Conservation (phyloP, 2,329 filamentous ascomycete species). For the Xylariales sp. region DNA sequence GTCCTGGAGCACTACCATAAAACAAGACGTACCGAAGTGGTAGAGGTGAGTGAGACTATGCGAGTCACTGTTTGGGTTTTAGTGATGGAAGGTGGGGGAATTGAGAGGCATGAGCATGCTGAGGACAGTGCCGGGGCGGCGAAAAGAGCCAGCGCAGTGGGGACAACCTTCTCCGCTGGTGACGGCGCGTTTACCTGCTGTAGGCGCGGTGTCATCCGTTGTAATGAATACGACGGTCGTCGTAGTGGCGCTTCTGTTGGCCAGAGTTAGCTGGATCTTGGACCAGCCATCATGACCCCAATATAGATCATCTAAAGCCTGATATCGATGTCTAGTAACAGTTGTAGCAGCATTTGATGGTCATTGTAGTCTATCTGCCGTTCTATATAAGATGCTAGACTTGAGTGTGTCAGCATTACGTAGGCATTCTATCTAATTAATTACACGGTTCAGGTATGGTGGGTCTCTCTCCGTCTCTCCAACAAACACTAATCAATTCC, state of each 20-base stretch:
- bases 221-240: neutral
- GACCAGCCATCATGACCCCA: too few species aligned
- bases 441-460: too few species aligned
- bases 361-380: too few species aligned
- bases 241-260: neutral
- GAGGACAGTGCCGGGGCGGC: neutral
- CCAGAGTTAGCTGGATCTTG: neutral
- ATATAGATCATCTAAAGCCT: too few species aligned
- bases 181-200: neutral
- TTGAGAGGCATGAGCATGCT: slow-evolving; percentile 3
- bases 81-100: neutral
- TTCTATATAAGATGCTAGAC: too few species aligned
- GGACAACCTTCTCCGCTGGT: neutral
- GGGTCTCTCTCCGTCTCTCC: too few species aligned
- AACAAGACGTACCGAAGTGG: neutral
- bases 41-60: slow-evolving; percentile 1
- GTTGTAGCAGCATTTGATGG: too few species aligned
- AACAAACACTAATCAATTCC: too few species aligned
- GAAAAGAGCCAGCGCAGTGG: neutral
- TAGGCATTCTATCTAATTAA: too few species aligned
- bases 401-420: too few species aligned
- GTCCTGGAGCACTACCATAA: neutral
- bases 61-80: neutral
- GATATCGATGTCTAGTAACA: too few species aligned
- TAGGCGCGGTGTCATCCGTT: slow-evolving; percentile 3